phyloP scores from a whole-genome alignment of 2,329 filamentous ascomycete genomes.

The Paramyrothecium sp. region DNA sequence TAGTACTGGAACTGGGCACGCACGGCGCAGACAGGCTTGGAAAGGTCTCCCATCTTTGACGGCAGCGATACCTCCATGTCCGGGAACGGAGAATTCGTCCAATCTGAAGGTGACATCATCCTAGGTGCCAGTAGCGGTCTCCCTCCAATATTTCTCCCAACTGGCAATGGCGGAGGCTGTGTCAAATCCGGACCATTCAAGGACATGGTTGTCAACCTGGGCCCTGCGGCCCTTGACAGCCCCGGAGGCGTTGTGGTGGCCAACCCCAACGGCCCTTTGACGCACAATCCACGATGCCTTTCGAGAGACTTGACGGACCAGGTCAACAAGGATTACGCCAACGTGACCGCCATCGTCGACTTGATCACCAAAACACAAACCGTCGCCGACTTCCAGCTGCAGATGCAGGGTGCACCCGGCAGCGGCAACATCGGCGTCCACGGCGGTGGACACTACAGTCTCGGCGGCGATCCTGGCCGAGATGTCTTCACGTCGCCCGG shows the following conservation, averaged over 20 bases:
- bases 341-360: constrained; percentile 24
- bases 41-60: constrained; percentile 45
- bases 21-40: constrained; percentile 30
- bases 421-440: constrained; percentile 29
- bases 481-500: constrained; percentile 38
- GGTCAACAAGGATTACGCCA: constrained; percentile 21
- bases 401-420: constrained; percentile 37
- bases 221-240: constrained; percentile 29
- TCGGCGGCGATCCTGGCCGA: constrained; percentile 39
- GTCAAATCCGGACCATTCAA: constrained; percentile 49
- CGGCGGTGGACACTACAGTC: constrained; percentile 35
- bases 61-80: constrained; percentile 43
- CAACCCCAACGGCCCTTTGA: constrained; percentile 21
- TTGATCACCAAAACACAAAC: constrained; percentile 35
- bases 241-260: constrained; percentile 19
- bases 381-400: constrained; percentile 41
- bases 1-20: constrained; percentile 47
- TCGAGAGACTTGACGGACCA: constrained; percentile 31
- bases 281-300: constrained; percentile 42
- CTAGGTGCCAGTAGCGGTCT: constrained; percentile 23
- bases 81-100: constrained; percentile 38
- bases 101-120: constrained; percentile 16
- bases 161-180: constrained; percentile 55
- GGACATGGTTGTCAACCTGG: constrained; percentile 38
- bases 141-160: constrained; percentile 30